Conservation (phyloP, 305 asterid species). For the Solanum hybrid region DNA sequence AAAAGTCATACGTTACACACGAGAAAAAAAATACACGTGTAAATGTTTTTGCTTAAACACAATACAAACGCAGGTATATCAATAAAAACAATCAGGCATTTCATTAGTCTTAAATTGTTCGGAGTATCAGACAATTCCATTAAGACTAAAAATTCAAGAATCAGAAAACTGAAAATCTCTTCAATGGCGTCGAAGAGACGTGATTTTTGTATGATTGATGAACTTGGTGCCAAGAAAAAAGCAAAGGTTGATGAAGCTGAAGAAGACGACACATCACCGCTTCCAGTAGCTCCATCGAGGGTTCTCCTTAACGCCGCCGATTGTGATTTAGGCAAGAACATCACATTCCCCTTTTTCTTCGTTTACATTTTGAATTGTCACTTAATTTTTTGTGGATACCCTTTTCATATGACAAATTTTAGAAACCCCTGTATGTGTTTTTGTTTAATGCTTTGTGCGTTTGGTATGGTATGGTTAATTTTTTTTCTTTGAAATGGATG, state of each 20-base stretch:
- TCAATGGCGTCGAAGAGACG: conserved; percentile 33
- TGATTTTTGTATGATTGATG: conserved; percentile 9
- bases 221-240: background rate
- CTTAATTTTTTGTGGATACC: background rate
- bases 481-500: background rate
- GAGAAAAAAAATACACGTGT: background rate
- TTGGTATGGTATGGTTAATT: background rate
- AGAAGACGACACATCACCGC: background rate
- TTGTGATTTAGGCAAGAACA: conserved; percentile 37
- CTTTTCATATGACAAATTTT: background rate
- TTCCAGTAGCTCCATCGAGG: background rate
- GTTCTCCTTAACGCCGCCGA: conserved; percentile 10
- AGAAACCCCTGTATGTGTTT: background rate
- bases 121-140: background rate
- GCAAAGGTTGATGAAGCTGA: background rate
- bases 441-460: background rate
- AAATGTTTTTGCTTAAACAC: background rate
- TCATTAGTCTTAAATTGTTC: background rate
- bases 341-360: background rate
- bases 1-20: background rate
- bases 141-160: background rate
- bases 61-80: background rate
- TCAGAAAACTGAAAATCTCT: background rate
- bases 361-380: background rate
- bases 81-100: background rate